A percentile compares a stretch with the other conserved stretches of the same genome.
These are phyloP conservation scores for Aspergillus novofumigatus DNA, from an alignment of 2,329 filamentous ascomycete genomes.

Conservation along the genomic window DNA sequence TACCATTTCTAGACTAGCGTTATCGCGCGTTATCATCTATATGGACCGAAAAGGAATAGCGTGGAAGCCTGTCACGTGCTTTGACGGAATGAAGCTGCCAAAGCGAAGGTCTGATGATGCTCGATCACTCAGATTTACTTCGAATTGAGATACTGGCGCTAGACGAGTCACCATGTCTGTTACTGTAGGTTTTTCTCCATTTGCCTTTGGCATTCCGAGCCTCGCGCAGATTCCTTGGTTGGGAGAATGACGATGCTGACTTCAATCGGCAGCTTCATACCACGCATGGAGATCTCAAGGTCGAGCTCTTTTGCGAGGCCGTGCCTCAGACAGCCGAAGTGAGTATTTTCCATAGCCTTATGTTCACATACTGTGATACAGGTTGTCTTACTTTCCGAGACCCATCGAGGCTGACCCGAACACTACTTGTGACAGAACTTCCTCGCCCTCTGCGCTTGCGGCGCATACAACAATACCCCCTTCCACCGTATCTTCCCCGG, in stretches of 20 bases:
- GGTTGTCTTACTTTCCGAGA: neutral
- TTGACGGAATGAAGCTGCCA: neutral
- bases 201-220: neutral
- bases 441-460: conserved; percentile 60
- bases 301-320: conserved; percentile 93
- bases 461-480: conserved; percentile 57
- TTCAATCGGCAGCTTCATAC: conserved; percentile 63
- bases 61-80: neutral
- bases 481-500: conserved; percentile 61
- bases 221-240: neutral
- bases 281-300: conserved; percentile 81
- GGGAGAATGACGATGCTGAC: neutral
- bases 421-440: conserved; percentile 49
- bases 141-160: neutral
- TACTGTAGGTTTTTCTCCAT: neutral
- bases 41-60: neutral
- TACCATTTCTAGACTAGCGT: neutral
- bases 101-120: neutral
- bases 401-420: neutral
- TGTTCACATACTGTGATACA: too few relatives aligned
- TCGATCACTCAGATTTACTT: neutral
- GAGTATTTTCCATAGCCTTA: conserved; percentile 18
- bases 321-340: conserved; percentile 89
- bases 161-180: neutral
- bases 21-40: neutral